Evolutionary conservation across 1,139 yeast genomes (phyloP), one percentile per base, ranked within the genome.

Genomic region (Entelexis sorbosivorans): DNA sequence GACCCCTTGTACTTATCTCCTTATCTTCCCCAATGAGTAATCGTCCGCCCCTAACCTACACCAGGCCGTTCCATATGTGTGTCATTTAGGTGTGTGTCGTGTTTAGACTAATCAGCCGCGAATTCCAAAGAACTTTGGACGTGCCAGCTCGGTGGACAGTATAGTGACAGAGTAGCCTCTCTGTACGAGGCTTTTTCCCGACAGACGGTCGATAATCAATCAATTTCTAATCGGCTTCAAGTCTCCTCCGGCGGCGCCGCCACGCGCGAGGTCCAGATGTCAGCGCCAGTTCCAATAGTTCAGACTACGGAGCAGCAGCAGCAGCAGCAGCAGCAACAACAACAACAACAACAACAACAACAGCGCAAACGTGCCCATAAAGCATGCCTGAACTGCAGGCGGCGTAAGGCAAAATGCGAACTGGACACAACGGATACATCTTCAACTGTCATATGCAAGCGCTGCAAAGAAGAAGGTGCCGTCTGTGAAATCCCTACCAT

Each of bases 381-480:
- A 55, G 96, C 96, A 0, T 88, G 96, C 61, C 68, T 83, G 49
- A 84, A 81, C 66, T 88, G 96, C 65, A 74, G 95, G 14, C 76
- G 80, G 8, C 75, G 94, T 35, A 88, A 88, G 63, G 86, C 85
- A 45, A 81, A 81, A 62, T 88, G 96, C 69, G 94, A 86, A 62
- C 67, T 87, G 57, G 96, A 95, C 1, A 78, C 81, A 4, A 78
- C 80, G 14, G 82, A 73, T 52, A 95, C 95, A 0, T 73, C 75
- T 50, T 80, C 78, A 7, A 93, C 94, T 7, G 91, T 93, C 19
- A 24, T 42, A 5, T 89, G 97, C 72, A 82, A 79, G 3, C 69
- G 96, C 50, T 88, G 96, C 62, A 73, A 77, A 56, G 72, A 96
- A 48, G 95, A 88, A 63, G 72, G 93, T 19, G 77, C 77, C 60